A percentile compares a stretch with the other conserved stretches of the same genome.
These are phyloP conservation scores for Aquilaria yunnanensis DNA, from an alignment of 345 rosid genomes.

Conservation along the genomic window DNA sequence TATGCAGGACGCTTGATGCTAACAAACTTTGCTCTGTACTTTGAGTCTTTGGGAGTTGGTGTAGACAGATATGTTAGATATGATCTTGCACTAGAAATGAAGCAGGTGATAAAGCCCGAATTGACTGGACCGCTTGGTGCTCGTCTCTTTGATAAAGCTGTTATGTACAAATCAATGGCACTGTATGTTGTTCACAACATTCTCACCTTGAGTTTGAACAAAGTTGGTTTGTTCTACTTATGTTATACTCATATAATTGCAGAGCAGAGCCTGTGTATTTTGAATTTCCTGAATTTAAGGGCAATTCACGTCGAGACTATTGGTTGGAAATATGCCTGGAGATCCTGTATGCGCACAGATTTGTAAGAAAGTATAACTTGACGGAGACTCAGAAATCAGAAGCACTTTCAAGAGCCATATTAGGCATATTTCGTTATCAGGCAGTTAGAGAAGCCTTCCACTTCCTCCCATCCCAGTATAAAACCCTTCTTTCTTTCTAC, in stretches of 20 bases:
- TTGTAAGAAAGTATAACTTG: constrained; percentile 57
- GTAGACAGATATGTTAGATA: constrained; percentile 70
- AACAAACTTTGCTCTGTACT: constrained; percentile 76
- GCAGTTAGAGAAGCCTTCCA: constrained; percentile 79
- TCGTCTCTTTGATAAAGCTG: constrained; percentile 94
- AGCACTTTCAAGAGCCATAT: constrained; percentile 66
- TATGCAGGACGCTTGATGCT: constrained; percentile 78
- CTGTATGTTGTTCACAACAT: constrained; percentile 45
- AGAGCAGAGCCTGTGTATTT: constrained; percentile 78
- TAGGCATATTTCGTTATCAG: constrained; percentile 68
- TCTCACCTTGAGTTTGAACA: constrained; percentile 8
- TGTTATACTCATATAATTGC: constrained; percentile 15
- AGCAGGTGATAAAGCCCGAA: constrained; percentile 91
- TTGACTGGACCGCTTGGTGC: constrained; percentile 94
- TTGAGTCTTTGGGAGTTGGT: constrained; percentile 88
- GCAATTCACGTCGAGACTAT: constrained; percentile 86
- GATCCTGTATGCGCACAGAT: constrained; percentile 66
- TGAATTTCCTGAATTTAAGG: constrained; percentile 92
- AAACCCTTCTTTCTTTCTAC: constrained; percentile 72
- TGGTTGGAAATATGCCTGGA: constrained; percentile 86
- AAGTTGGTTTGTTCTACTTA: constrained; percentile 8
- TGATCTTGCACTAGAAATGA: constrained; percentile 65
- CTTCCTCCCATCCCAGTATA: constrained; percentile 71
- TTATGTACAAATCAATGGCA: constrained; percentile 75
- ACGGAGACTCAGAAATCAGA: constrained; percentile 59